Evolutionary conservation across 805 yeast species (phyloP).

Genomic region (Metschnikowia picachoensis): DNA sequence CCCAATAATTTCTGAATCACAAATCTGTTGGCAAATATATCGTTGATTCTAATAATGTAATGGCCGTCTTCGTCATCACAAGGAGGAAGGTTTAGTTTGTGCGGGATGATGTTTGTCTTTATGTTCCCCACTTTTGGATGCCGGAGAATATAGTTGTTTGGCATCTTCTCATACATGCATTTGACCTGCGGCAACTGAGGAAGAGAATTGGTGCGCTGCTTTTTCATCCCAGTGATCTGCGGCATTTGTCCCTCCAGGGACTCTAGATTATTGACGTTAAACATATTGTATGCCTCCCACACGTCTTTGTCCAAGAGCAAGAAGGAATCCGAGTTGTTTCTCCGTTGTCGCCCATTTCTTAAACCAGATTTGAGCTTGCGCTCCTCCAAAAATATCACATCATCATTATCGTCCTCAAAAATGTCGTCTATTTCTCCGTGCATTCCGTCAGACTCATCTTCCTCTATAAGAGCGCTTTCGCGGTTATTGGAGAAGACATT

Average conservation of each 20-base stretch:
- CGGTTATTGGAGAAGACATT: background rate
- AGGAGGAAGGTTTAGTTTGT: conserved; percentile 27
- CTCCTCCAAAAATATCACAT: conserved; percentile 36
- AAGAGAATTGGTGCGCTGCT: conserved; percentile 40
- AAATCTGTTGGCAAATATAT: conserved; percentile 71
- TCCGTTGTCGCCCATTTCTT: conserved; percentile 13
- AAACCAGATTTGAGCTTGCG: conserved; percentile 19
- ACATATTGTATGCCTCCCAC: conserved; percentile 40
- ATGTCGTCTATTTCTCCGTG: conserved; percentile 16
- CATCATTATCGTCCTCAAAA: conserved; percentile 28
- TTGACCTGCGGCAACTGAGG: conserved; percentile 44
- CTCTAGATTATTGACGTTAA: conserved; percentile 34
- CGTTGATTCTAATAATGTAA: conserved; percentile 57
- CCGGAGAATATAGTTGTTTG: conserved; percentile 32
- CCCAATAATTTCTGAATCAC: conserved; percentile 67
- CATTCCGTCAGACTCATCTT: conserved; percentile 19
- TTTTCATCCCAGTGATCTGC: conserved; percentile 20
- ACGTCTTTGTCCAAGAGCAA: conserved; percentile 36
- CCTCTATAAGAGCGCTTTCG: conserved; percentile 21
- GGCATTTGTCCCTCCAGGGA: background rate
- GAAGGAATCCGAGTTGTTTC: conserved; percentile 36
- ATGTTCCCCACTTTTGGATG: conserved; percentile 39
- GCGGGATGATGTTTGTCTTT: conserved; percentile 38
- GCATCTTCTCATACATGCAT: conserved; percentile 39
- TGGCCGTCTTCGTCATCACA: conserved; percentile 75